These are phyloP conservation scores for Eucalyptus erythrocorys DNA, from an alignment of 345 rosid species.

Conservation along the genomic window DNA sequence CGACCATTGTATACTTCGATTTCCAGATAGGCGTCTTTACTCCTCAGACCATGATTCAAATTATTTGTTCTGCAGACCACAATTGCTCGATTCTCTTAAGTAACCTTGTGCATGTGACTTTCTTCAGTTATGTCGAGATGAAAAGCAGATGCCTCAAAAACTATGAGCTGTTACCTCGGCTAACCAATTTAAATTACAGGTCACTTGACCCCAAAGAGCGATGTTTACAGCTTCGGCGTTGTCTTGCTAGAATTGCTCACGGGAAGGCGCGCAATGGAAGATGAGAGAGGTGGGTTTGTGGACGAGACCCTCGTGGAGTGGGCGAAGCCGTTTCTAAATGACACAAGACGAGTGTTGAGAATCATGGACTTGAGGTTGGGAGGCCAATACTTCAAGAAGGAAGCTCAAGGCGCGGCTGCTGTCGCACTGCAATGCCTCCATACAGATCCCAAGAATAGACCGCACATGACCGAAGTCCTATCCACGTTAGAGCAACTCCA, in stretches of 20 bases:
- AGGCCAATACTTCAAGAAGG: slow-evolving; percentile 83
- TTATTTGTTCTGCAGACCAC: background rate
- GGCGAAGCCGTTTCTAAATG: slow-evolving; percentile 65
- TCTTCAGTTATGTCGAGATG: background rate
- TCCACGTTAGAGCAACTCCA: slow-evolving; percentile 34
- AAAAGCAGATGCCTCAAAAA: background rate
- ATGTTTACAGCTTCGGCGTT: slow-evolving; percentile 85
- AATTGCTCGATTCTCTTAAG: background rate
- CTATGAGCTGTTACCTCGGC: background rate
- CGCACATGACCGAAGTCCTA: slow-evolving; percentile 46
- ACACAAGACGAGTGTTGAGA: slow-evolving; percentile 48
- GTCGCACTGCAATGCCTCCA: slow-evolving; percentile 64
- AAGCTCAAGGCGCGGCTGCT: slow-evolving; percentile 58
- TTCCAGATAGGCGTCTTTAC: background rate
- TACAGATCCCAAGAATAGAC: slow-evolving; percentile 50
- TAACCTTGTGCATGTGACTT: background rate
- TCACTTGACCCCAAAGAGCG: slow-evolving; percentile 84
- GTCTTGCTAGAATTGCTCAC: slow-evolving; percentile 65
- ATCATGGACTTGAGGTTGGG: slow-evolving; percentile 83
- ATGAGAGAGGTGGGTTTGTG: slow-evolving; percentile 21
- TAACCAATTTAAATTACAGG: slow-evolving; percentile 27
- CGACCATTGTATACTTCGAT: background rate
- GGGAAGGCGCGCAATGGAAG: slow-evolving; percentile 59
- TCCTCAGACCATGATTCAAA: background rate
- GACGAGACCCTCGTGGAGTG: slow-evolving; percentile 76